phyloP scores from a whole-genome alignment of 1,284 basidiomycete species.

The Melampsora americana region DNA sequence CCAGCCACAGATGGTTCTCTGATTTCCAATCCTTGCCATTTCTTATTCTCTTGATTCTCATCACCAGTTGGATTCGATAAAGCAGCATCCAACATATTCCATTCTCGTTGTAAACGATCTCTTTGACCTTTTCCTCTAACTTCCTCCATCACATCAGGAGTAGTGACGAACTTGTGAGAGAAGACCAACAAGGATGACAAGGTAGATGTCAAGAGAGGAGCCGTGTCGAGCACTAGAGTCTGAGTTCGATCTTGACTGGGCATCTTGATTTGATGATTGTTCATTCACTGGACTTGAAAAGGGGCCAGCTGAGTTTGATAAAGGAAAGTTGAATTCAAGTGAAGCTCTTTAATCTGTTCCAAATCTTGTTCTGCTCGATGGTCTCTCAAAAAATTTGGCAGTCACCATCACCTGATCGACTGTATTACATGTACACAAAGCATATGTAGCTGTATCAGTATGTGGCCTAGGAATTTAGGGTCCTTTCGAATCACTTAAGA shows the following conservation, averaged over 20 bases:
- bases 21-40: slow-evolving; percentile 57
- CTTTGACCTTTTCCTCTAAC: slow-evolving; percentile 79
- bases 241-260: slow-evolving; percentile 57
- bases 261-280: not conserved
- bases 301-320: not conserved
- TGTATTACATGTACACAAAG: too few species aligned
- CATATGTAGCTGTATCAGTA: too few species aligned
- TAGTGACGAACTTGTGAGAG: slow-evolving; percentile 75
- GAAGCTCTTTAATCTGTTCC: not conserved
- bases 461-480: too few species aligned
- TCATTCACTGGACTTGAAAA: not conserved
- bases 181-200: slow-evolving; percentile 78
- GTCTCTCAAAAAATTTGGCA: too few species aligned
- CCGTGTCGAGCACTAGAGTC: slow-evolving; percentile 83
- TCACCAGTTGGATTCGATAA: slow-evolving; percentile 63
- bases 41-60: slow-evolving; percentile 57
- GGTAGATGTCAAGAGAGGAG: slow-evolving; percentile 65
- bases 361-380: too few species aligned
- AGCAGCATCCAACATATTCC: slow-evolving; percentile 59
- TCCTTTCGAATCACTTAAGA: too few species aligned
- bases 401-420: too few species aligned
- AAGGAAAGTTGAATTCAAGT: not conserved
- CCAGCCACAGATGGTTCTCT: slow-evolving; percentile 69
- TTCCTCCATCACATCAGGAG: slow-evolving; percentile 82
- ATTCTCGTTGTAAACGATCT: slow-evolving; percentile 74